phyloP scores from a whole-genome alignment of 768 basidiomycete genomes.

The Podaxis carcinomalis region DNA sequence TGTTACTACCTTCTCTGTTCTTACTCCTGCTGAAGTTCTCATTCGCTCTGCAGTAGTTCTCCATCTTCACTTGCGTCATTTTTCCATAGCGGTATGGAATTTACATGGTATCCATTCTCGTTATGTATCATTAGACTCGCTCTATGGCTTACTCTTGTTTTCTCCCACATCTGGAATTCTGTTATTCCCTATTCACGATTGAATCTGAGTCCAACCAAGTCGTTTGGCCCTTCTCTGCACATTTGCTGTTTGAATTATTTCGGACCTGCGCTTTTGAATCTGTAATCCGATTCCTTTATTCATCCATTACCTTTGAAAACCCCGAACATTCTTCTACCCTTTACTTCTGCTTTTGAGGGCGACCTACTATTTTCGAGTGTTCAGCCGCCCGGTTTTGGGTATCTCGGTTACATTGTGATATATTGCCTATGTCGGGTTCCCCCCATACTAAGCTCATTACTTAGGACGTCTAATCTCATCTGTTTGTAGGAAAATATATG shows the following conservation, averaged over 20 bases:
- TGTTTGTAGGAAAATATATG: too few species aligned
- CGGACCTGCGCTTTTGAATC: background rate
- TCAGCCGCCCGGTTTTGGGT: too few species aligned
- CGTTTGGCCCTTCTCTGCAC: background rate
- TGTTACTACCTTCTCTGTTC: background rate
- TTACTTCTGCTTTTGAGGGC: too few species aligned
- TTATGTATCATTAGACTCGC: background rate
- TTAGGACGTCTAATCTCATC: too few species aligned
- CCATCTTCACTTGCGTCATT: background rate
- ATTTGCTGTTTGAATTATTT: background rate
- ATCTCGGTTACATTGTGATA: too few species aligned
- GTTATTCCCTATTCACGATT: background rate
- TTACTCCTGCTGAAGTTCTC: background rate
- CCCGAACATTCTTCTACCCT: too few species aligned
- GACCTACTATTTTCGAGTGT: too few species aligned
- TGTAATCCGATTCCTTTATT: too few species aligned
- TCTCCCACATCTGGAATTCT: background rate
- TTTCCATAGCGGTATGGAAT: too few species aligned
- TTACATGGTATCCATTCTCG: background rate
- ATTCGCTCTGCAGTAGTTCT: background rate
- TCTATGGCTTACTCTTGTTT: background rate
- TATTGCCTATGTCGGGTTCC: too few species aligned
- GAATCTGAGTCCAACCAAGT: background rate
- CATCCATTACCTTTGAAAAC: too few species aligned
- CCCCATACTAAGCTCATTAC: too few species aligned